Evolutionary conservation across 2,329 filamentous ascomycete genomes (phyloP).

Genomic region (Cytospora piceicola): DNA sequence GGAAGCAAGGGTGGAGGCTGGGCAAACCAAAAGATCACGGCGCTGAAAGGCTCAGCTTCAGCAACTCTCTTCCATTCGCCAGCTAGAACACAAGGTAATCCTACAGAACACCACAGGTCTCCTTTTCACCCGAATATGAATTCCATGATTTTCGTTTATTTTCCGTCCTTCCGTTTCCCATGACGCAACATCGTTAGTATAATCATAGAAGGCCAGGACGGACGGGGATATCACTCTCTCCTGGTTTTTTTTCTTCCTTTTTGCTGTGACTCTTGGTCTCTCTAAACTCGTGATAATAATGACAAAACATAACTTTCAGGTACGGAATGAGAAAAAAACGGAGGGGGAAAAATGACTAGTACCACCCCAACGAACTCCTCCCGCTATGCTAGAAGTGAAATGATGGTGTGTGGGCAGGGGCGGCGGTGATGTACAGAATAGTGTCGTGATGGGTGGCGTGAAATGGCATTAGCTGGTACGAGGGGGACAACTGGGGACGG

Average conservation of each 20-base stretch:
- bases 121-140: background rate
- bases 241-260: background rate
- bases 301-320: background rate
- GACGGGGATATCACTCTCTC: background rate
- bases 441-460: slow-evolving; percentile 20
- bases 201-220: background rate
- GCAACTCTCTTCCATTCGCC: slow-evolving; percentile 14
- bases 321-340: background rate
- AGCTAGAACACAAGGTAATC: background rate
- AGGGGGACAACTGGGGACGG: background rate
- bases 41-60: background rate
- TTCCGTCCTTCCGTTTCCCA: background rate
- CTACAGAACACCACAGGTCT: background rate
- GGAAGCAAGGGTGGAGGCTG: background rate
- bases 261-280: background rate
- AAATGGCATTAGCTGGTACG: slow-evolving; percentile 14
- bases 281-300: background rate
- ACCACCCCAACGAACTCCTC: slow-evolving; percentile 14
- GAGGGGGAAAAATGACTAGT: background rate
- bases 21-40: background rate
- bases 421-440: slow-evolving; percentile 22
- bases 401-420: slow-evolving; percentile 21
- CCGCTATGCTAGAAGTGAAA: slow-evolving; percentile 27
- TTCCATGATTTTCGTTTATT: background rate
- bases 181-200: slow-evolving; percentile 1